A percentile compares a stretch with the other conserved stretches of the same genome.
Evolutionary conservation across 1,139 yeast species (phyloP).

Genomic region (Candida sp.): DNA sequence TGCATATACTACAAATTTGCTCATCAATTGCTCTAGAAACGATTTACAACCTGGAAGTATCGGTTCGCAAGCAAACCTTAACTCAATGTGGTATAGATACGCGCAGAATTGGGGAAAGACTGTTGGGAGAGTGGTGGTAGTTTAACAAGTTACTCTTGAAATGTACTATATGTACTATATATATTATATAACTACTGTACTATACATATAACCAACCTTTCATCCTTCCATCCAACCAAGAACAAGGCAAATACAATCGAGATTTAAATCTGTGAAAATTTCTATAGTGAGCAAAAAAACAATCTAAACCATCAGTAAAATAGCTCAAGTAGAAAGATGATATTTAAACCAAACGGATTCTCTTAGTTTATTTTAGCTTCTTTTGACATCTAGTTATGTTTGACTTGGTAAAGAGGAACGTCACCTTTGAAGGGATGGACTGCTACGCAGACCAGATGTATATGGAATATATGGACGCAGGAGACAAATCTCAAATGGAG

Average conservation of each 20-base stretch:
- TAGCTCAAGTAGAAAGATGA: background rate
- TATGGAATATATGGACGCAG: constrained; percentile 21
- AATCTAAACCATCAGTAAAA: background rate
- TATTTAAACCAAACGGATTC: background rate
- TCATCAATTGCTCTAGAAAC: too few species aligned
- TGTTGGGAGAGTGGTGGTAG: too few species aligned
- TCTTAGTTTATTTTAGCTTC: background rate
- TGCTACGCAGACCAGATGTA: constrained; percentile 38
- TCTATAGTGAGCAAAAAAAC: background rate
- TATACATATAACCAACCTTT: too few species aligned
- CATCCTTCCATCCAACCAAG: too few species aligned
- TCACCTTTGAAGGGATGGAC: constrained; percentile 38
- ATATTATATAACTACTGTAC: background rate
- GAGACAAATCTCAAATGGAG: constrained; percentile 30
- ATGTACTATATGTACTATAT: too few species aligned
- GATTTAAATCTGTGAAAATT: background rate
- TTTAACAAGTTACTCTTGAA: too few species aligned
- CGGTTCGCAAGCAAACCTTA: background rate
- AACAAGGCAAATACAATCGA: too few species aligned
- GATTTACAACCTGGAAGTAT: background rate
- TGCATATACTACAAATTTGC: too few species aligned
- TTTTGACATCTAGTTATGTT: background rate
- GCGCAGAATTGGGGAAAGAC: background rate
- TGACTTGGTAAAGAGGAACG: constrained; percentile 11
- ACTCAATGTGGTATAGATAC: background rate